Evolutionary conservation across 495 filamentous ascomycete genomes (phyloP), one percentile per base, ranked within the genome.

Genomic region (Oidiodendron maius): DNA sequence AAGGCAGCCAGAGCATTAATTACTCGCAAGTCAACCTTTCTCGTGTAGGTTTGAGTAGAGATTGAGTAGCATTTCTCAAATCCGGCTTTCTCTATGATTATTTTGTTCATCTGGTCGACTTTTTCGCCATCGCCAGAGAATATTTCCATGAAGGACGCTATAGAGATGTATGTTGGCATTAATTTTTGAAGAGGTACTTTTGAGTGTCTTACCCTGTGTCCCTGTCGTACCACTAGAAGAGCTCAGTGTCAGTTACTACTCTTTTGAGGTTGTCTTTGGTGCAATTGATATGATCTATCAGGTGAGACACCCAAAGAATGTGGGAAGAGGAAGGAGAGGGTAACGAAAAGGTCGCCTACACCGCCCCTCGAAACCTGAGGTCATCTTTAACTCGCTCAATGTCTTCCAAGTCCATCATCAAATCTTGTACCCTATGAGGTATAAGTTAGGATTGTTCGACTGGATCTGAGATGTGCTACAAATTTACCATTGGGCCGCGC

Each of bases 1-100:
- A 98, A 84, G 2, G 81, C 86, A 40, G 79, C 76, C 26, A 97
- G 75, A 21, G 86, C 89, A 61, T 91, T 90, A 47, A 81, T 75
- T 30, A 96, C 76, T 39, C 83, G 75, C 23, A 88, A 72, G 56
- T 97, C 91, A 44, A 96, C 83, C 66, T 94, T 91, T 28, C 91
- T 76, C 3, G 87, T 82, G 61, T 85, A 84, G 35, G 48, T 57
- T 65, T 95, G 89, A 50, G 76, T 82, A 18, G 84, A 86, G 44
- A 93, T 84, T 51, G 74, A 72, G 63, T 85, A 95, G 30, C 79
- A 76, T 17, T 72, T 78, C 1, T 66, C 64, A 68, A 98, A 97
- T 10, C 89, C 90, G 40, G 87, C 83, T 66, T 95, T 94, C 64
- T 89, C 61, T 47, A 83, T 88, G 28, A 97, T 76, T 4, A 94